Base-by-base conservation (phyloP, 2,329 filamentous ascomycete genomes). In the Lasiodiplodia sp. region DNA sequence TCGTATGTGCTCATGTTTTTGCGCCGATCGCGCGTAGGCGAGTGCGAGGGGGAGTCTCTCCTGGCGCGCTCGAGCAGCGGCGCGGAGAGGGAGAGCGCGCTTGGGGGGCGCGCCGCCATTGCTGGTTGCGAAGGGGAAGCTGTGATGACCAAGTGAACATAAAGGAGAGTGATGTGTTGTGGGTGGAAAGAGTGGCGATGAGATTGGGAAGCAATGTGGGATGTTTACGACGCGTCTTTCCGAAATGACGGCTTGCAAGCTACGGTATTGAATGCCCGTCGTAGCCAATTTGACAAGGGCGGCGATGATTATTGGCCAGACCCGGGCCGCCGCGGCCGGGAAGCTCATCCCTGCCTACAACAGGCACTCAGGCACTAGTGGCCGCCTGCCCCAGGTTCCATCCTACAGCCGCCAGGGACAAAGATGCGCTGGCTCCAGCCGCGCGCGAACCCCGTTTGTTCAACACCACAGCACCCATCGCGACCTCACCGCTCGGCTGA, bases 41-140 rank as follows among this genome's bases (percentile, higher is more conserved):
- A 69, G 12, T 55, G 34, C 14, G 62, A 55, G 49, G 63, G 68
- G 40, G 68, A 66, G 51, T 65, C 52, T 55, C 55, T 62, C 58
- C 58, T 64, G 25, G 51, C 53, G 55, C 58, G 60, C 51, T 68
- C 58, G 58, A 65, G 52, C 37, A 68, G 49, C 58, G 67, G 67
- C 28, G 67, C 47, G 28, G 67, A 64, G 55, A 68, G 60, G 38
- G 58, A 64, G 40, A 68, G 67, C 57, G 58, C 58, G 70, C 49
- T 80, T 74, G 73, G 77, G 77, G 25, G 79, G 72, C 55, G 76
- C 74, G 67, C 70, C 70, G 64, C 79, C 79, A 63, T 80, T 77
- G 40, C 75, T 72, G 67, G 68, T 72, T 67, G 68, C 73, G 56
- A 72, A 69, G 14, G 71, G 56, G 53, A 55, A 52, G 60, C 60